Percentiles rank a stretch among this genome's conserved stretches.
These are phyloP conservation scores for Styphnolobium japonicum DNA, from an alignment of 306 rosid genomes.

Conservation along the genomic window DNA sequence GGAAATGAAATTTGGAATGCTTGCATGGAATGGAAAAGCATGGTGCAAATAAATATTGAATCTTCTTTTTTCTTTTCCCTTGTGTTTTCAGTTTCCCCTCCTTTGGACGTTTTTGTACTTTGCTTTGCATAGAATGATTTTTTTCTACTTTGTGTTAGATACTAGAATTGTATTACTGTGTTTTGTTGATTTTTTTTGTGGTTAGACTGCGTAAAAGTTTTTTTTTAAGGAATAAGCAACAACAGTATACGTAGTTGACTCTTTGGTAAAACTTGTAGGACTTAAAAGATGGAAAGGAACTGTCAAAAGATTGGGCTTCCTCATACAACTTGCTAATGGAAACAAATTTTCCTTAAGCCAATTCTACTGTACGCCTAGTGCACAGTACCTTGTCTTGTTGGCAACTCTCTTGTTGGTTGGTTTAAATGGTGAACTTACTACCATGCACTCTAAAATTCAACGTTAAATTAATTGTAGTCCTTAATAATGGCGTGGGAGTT, in stretches of 20 bases:
- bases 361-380: neutral
- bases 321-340: neutral
- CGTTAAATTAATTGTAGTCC: too few relatives aligned
- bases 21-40: slow-evolving; percentile 23
- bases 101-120: neutral
- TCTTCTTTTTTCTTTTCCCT: neutral
- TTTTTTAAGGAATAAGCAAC: neutral
- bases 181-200: neutral
- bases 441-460: neutral
- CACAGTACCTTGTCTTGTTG: neutral
- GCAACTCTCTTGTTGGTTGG: neutral
- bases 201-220: neutral
- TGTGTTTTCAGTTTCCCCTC: neutral
- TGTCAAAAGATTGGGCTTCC: neutral
- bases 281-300: neutral
- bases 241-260: neutral
- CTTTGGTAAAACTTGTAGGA: neutral
- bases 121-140: neutral
- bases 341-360: neutral
- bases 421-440: neutral
- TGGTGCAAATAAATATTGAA: slow-evolving; percentile 29
- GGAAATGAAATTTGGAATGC: slow-evolving; percentile 31
- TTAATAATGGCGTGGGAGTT: too few relatives aligned
- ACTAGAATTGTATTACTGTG: neutral
- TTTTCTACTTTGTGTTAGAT: neutral